Evolutionary conservation across 2,329 filamentous ascomycete species (phyloP).

Genomic region (Talaromyces sp.): DNA sequence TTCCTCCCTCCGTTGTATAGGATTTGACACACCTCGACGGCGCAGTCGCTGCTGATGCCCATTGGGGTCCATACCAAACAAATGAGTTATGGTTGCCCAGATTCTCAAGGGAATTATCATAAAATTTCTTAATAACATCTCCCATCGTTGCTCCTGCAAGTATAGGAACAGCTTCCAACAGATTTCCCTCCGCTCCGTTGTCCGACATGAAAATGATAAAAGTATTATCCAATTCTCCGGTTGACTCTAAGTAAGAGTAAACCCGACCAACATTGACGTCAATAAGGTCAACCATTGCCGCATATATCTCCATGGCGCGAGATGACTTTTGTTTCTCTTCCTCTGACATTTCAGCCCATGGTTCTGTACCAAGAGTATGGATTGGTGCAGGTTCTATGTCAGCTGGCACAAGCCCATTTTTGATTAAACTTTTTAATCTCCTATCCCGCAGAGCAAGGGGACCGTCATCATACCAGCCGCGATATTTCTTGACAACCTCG

Average conservation of each 20-base stretch:
- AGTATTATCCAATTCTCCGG: constrained; percentile 51
- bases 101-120: constrained; percentile 51
- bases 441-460: constrained; percentile 48
- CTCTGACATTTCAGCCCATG: constrained; percentile 42
- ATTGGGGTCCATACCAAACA: constrained; percentile 53
- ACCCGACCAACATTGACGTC: constrained; percentile 50
- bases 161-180: constrained; percentile 46
- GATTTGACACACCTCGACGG: constrained; percentile 34
- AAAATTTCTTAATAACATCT: constrained; percentile 48
- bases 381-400: constrained; percentile 47
- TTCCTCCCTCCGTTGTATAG: constrained; percentile 35
- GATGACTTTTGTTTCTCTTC: constrained; percentile 43
- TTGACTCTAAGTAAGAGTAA: constrained; percentile 46
- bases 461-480: constrained; percentile 52
- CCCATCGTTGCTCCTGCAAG: constrained; percentile 47
- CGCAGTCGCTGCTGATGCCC: constrained; percentile 51
- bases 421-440: constrained; percentile 48
- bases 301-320: constrained; percentile 52
- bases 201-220: constrained; percentile 53
- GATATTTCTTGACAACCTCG: constrained; percentile 49
- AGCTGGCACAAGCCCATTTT: constrained; percentile 45
- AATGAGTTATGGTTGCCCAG: constrained; percentile 48
- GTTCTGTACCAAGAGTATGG: constrained; percentile 41
- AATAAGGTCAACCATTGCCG: constrained; percentile 52
- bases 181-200: constrained; percentile 51